Conservation (phyloP, 1,284 basidiomycete species). For the Naganishia sp. region DNA sequence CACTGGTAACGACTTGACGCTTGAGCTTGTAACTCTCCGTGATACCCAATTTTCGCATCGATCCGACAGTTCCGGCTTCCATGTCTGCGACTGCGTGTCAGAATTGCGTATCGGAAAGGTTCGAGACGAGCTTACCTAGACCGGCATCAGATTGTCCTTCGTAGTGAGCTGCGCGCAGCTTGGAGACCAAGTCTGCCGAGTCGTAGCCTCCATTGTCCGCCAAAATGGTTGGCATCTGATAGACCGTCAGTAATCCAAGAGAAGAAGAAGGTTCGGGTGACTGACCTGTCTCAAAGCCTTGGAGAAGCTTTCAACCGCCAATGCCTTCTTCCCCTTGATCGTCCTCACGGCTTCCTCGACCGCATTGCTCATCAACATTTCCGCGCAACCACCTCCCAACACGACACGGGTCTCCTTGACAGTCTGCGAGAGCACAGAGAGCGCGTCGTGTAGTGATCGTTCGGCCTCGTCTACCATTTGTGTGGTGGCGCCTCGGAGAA, state of each 20-base stretch:
- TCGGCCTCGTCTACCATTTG: conserved; percentile 99
- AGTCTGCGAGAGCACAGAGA: conserved; percentile 95
- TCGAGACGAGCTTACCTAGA: conserved; percentile 63
- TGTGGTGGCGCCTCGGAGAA: conserved; percentile 91
- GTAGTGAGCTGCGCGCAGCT: conserved; percentile 89
- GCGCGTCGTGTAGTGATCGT: conserved; percentile 93
- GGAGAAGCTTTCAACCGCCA: conserved; percentile 90
- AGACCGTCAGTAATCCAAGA: background rate
- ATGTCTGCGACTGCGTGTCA: conserved; percentile 65
- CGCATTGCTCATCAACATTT: conserved; percentile 95
- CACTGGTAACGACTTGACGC: conserved; percentile 88
- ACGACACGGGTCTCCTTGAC: conserved; percentile 94
- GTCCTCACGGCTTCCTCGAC: conserved; percentile 85
- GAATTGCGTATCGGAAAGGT: background rate
- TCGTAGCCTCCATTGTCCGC: conserved; percentile 98
- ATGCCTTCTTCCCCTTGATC: conserved; percentile 91
- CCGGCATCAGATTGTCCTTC: conserved; percentile 83
- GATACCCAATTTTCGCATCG: conserved; percentile 84
- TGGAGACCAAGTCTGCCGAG: conserved; percentile 90
- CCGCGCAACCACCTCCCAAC: conserved; percentile 93
- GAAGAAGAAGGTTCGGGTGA: background rate
- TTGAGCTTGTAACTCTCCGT: conserved; percentile 99
- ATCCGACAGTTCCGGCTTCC: conserved; percentile 78
- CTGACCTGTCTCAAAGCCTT: conserved; percentile 75
- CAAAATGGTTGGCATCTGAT: conserved; percentile 84